Evolutionary conservation across 2,329 filamentous ascomycete species (phyloP), one percentile per base, ranked within the genome.

Genomic region (Neopestalotiopsis sp.): DNA sequence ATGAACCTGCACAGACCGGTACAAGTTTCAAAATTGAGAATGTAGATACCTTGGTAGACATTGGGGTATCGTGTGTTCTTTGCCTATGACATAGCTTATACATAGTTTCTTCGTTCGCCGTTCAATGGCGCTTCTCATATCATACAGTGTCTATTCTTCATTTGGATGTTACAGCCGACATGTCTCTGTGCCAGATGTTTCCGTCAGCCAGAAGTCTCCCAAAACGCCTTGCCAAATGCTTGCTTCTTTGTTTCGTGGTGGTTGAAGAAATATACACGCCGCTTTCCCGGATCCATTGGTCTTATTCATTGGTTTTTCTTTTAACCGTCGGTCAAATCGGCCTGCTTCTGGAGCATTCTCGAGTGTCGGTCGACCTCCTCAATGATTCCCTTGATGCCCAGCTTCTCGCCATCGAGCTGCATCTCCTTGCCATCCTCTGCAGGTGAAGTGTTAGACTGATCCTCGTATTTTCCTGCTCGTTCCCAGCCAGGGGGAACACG

Each of bases 301-400:
- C 24, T 28, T 28, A 28, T 28, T 28, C 24, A 28, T 28, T 28
- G 24, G 24, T 28, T 12, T n/a, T 52, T 14, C 38, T 34, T 20
- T 61, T 61, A 69, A 49, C 72, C 75, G 17, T 89, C 88, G 49
- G 81, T 82, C 78, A 98, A 83, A 77, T 97, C 95, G 75, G 94
- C 93, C 81, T 94, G 90, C 79, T 97, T 91, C 75, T 94, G 90
- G 77, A 98, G 82, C 74, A 86, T 85, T 73, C 96, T 89, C 65
- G 94, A 97, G 83, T 98, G 94, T 76, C 96, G 88, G 79, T 98
- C 93, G 59, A 97, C 90, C 81, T 98, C 94, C 79, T 94, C 93
- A 69, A 95, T 87, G 24, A 98, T 89, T 76, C 94, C 92, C 78
- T 93, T 93, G 78, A 98, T 95, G 74, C 91, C 92, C 82, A 95